Evolutionary conservation across 768 basidiomycete species (phyloP), one percentile per base, ranked within the genome.

Genomic region (Macrocybe gigantea): DNA sequence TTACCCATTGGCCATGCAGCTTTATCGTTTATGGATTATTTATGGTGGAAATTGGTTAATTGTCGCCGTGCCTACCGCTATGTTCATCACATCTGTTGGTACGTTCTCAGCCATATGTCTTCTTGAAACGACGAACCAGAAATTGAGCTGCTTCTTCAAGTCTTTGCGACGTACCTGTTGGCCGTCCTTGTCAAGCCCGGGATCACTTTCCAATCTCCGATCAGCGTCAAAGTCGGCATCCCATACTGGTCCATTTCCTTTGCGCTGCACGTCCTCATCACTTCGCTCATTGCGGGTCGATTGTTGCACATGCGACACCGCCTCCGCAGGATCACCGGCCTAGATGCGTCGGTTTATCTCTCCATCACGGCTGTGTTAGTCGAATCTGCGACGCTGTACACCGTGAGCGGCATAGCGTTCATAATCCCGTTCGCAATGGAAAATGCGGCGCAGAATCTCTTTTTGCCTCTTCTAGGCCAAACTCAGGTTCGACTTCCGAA

Each of bases 1-100:
- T 43, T 11, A 9, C 49, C 72, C 74, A 75, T 32, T 75, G 73
- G 73, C 61, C 73, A n/a, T 76, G 74, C 52, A 72, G 75, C 22
- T 76, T 72, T 70, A 59, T 61, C 34, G 64, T 64, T 2, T 66
- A 64, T 8, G 71, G 70, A n/a, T 55, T 48, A 11, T 13, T 35
- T 1, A 49, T 62, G 11, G 66, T 68, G 22, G 22, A 22, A 22
- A 22, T 5, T 64, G 65, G 50, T 43, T 62, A 2, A 68, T 66
- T 2, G 59, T 64, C 5, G 47, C 59, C 1, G 60, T 77, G 40
- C 74, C 76, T 10, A 50, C 58, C 0, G n/a, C 72, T 5, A 49
- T 70, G 33, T 54, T 75, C 6, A 33, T 74, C 6, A 66, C 53
- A 0, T 72, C 75, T 11, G 70, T 74, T 38, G 65, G 74, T 75